Percentiles rank a stretch among this genome's conserved stretches.
Evolutionary conservation across 208 protist genomes (phyloP).

Genomic region (Borovskyia barvae): DNA sequence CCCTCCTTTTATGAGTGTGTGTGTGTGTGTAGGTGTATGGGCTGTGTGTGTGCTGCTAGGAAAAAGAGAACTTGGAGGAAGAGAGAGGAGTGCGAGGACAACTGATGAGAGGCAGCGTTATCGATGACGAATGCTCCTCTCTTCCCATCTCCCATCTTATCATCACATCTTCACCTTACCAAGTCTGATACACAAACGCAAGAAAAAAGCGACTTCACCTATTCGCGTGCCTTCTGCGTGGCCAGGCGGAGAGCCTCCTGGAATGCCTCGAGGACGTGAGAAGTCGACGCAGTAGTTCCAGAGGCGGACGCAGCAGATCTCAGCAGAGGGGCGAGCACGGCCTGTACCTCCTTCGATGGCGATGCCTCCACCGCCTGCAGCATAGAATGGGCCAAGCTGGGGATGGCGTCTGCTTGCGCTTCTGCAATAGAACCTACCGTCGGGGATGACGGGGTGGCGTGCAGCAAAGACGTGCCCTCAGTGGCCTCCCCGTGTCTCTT

Average conservation of each 20-base stretch:
- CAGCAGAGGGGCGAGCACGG: constrained; percentile 10
- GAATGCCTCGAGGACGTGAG: constrained; percentile 20
- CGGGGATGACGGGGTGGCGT: not conserved
- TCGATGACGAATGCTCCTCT: too few species aligned
- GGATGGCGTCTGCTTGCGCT: not conserved
- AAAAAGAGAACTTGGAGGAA: too few species aligned
- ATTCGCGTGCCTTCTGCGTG: not conserved
- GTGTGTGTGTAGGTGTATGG: not conserved
- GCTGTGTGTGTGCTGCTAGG: constrained; percentile 1
- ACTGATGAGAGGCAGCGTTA: too few species aligned
- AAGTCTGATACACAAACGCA: too few species aligned
- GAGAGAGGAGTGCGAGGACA: too few species aligned
- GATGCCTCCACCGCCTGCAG: constrained; percentile 9
- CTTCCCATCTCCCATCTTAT: too few species aligned
- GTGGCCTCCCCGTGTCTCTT: constrained; percentile 1
- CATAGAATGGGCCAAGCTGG: constrained; percentile 11
- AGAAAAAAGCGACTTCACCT: not conserved
- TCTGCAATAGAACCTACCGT: not conserved
- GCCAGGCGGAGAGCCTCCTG: constrained; percentile 21
- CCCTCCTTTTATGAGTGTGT: not conserved
- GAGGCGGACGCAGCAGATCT: not conserved
- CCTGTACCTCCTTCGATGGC: constrained; percentile 11
- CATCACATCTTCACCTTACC: too few species aligned
- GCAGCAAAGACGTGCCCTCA: not conserved
- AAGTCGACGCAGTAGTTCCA: not conserved